Conservation (phyloP, 2,329 filamentous ascomycete genomes). For the Colletotrichum sp. region DNA sequence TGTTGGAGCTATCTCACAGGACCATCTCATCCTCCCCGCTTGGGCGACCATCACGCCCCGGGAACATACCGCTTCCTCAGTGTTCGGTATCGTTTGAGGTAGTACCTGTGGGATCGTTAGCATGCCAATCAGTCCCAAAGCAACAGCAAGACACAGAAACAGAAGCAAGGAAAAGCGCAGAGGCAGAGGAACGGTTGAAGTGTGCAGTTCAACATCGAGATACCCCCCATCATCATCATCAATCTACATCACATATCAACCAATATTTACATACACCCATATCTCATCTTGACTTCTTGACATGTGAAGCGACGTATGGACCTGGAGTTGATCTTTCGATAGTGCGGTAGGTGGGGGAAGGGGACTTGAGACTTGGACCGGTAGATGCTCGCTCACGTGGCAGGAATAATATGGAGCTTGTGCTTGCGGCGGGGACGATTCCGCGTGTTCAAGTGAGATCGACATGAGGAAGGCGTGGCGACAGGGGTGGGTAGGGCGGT, state of each 20-base stretch:
- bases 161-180: not conserved
- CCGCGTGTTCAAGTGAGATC: not conserved
- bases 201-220: conserved; percentile 15
- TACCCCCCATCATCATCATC: conserved; percentile 5
- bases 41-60: not conserved
- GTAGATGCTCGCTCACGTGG: not conserved
- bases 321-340: not conserved
- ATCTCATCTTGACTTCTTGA: not conserved
- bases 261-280: not conserved
- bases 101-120: conserved; percentile 66
- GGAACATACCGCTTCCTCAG: conserved; percentile 77
- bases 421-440: not conserved
- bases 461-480: not conserved
- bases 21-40: not conserved
- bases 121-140: not conserved
- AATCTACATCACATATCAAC: not conserved
- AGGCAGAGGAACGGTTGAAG: not conserved
- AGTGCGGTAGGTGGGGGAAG: not conserved
- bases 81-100: conserved; percentile 88
- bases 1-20: not conserved
- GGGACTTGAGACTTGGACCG: not conserved
- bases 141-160: not conserved
- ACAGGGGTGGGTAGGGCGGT: not conserved
- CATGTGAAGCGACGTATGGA: not conserved
- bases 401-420: not conserved